These are phyloP conservation scores for Globisporangium echinulatum DNA, from an alignment of 352 stramenopile species.

Conservation along the genomic window DNA sequence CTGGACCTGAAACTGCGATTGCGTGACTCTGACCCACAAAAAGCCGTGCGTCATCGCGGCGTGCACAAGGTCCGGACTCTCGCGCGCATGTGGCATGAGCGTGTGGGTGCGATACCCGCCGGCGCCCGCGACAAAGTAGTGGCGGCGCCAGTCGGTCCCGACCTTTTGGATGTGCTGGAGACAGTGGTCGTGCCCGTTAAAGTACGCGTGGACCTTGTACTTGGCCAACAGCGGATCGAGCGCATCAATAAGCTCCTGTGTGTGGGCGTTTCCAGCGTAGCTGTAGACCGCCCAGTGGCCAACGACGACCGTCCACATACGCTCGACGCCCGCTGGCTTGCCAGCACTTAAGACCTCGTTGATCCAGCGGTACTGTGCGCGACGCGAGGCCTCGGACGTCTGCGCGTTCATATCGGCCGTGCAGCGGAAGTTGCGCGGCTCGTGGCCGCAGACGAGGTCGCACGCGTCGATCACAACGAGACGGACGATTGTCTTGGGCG, in stretches of 20 bases:
- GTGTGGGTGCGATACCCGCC: conserved; percentile 67
- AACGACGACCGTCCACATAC: conserved; percentile 83
- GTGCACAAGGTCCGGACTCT: conserved; percentile 65
- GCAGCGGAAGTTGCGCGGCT: conserved; percentile 73
- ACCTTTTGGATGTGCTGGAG: conserved; percentile 73
- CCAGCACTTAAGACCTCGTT: conserved; percentile 46
- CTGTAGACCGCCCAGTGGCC: conserved; percentile 84
- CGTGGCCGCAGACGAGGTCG: conserved; percentile 75
- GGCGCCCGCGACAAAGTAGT: conserved; percentile 80
- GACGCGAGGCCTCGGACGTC: conserved; percentile 45
- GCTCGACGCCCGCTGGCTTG: conserved; percentile 58
- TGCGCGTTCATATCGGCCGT: conserved; percentile 75
- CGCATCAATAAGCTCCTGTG: conserved; percentile 60
- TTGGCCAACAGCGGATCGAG: conserved; percentile 73
- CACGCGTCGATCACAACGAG: conserved; percentile 78
- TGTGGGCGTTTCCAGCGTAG: conserved; percentile 78
- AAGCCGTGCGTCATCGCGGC: conserved; percentile 82
- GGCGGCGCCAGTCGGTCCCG: conserved; percentile 32
- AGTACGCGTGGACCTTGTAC: conserved; percentile 83
- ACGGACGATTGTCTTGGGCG: conserved; percentile 71
- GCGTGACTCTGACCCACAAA: conserved; percentile 73
- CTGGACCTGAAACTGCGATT: conserved; percentile 63
- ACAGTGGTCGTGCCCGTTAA: conserved; percentile 83
- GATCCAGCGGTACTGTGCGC: conserved; percentile 76
- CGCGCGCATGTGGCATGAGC: conserved; percentile 57